Base-by-base conservation (phyloP, 2,329 filamentous ascomycete genomes). In the Alternaria longipes region DNA sequence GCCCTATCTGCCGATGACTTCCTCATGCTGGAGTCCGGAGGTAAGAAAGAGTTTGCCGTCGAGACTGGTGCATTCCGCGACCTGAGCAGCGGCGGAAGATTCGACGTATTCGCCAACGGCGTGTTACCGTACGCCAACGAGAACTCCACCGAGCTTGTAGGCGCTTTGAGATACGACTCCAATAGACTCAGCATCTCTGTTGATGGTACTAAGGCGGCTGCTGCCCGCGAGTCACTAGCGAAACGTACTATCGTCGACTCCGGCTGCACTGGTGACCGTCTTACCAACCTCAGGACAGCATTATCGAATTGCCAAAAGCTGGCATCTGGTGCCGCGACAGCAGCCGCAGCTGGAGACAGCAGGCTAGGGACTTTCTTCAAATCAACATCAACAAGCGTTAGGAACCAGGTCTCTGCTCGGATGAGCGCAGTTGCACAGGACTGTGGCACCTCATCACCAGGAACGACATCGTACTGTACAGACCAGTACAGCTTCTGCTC, bases 301-400 rank as follows among this genome's bases (percentile, higher is more conserved):
- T 79, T 90, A 11, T 74, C 72, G 62, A 85, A 87, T 76, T 87
- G 88, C 70, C 78, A 81, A 6, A 79, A 76, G 16, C 79, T 89
- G 5, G 87, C 89, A 1, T 79, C 78, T 3, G 75, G 79, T 4
- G 88, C 89, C 9, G 82, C 85, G 1, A 72, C 76, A 1, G 85
- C 84, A 2, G 75, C 75, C 16, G 34, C 49, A 22, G 85, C 86
- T 0, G 74, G 80, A 1, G 26, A 32, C 26, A 85, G 81, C 0
- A 76, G 79, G 67, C 87, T 89, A 67, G 77, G 75, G 36, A 86
- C 89, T 71, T 90, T 89, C 81, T 91, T 90, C 84, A 90, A 89
- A n/a, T 32, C 45, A 7, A 8, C 9, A 32, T 30, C 45, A 32
- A 4, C 6, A 47, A 30, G 26, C 12, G 18, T 30, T n/a, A 47